phyloP scores from a whole-genome alignment of 1,139 yeast species.

The Kodamaea arcana region DNA sequence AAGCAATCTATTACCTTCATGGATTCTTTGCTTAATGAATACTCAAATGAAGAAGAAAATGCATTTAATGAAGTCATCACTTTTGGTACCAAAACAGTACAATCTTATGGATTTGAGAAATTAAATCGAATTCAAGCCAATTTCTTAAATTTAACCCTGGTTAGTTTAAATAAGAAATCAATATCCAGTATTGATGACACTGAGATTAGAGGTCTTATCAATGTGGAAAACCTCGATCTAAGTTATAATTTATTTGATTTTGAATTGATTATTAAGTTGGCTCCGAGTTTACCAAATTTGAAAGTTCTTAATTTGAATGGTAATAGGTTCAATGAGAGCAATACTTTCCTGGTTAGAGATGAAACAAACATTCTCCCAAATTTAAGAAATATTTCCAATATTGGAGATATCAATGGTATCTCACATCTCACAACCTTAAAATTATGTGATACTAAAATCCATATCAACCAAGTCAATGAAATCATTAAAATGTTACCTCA shows the following conservation, averaged over 20 bases:
- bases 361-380: slow-evolving; percentile 2
- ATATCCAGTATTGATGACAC: slow-evolving; percentile 14
- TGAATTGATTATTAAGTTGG: slow-evolving; percentile 62
- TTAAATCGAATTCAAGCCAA: slow-evolving; percentile 46
- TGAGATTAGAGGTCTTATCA: slow-evolving; percentile 4
- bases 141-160: slow-evolving; percentile 38
- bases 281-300: slow-evolving; percentile 40
- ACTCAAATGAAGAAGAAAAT: slow-evolving; percentile 34
- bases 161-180: slow-evolving; percentile 45
- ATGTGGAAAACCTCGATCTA: slow-evolving; percentile 5
- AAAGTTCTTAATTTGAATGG: slow-evolving; percentile 56
- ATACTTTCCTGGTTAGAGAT: not conserved
- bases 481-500: slow-evolving; percentile 40
- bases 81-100: slow-evolving; percentile 55
- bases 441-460: slow-evolving; percentile 14
- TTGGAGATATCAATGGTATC: not conserved
- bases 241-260: slow-evolving; percentile 23
- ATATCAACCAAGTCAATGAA: slow-evolving; percentile 6
- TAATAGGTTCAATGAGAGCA: slow-evolving; percentile 42
- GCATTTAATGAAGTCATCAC: slow-evolving; percentile 14
- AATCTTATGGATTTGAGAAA: slow-evolving; percentile 63
- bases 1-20: slow-evolving; percentile 29
- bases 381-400: not conserved
- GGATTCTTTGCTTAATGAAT: slow-evolving; percentile 42
- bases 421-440: slow-evolving; percentile 8